Evolutionary conservation across 192 early-diverging fungal species (phyloP).

Genomic region (Coemansia sp.): DNA sequence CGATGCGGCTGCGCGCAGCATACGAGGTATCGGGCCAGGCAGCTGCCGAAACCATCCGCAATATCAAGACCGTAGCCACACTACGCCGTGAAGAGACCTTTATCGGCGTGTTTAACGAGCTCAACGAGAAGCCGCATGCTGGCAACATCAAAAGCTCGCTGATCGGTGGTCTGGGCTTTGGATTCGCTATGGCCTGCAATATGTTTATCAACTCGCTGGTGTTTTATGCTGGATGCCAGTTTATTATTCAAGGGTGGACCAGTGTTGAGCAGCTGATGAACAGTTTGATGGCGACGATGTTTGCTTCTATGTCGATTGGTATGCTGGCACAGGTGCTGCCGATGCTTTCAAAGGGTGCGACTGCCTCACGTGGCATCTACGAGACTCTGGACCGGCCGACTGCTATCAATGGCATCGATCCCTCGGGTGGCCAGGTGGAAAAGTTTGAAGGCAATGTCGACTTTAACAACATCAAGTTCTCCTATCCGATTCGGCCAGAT

Average conservation of each 20-base stretch:
- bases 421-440: slow-evolving; percentile 57
- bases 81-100: slow-evolving; percentile 60
- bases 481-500: slow-evolving; percentile 64
- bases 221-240: slow-evolving; percentile 59
- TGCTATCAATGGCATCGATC: slow-evolving; percentile 54
- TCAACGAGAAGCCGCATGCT: slow-evolving; percentile 50
- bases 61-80: slow-evolving; percentile 80
- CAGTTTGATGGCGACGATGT: slow-evolving; percentile 56
- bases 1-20: slow-evolving; percentile 56
- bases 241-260: slow-evolving; percentile 55
- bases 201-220: slow-evolving; percentile 57
- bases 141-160: slow-evolving; percentile 38
- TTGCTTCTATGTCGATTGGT: slow-evolving; percentile 58
- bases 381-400: slow-evolving; percentile 70
- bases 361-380: slow-evolving; percentile 73
- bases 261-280: slow-evolving; percentile 28
- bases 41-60: slow-evolving; percentile 80
- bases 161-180: slow-evolving; percentile 52
- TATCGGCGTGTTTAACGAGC: slow-evolving; percentile 45
- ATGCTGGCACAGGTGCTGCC: slow-evolving; percentile 62
- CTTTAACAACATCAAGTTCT: slow-evolving; percentile 55
- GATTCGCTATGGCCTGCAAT: slow-evolving; percentile 56
- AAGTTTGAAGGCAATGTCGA: slow-evolving; percentile 58
- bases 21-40: slow-evolving; percentile 67
- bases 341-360: slow-evolving; percentile 74